phyloP scores from a whole-genome alignment of 495 filamentous ascomycete genomes.

The Astrothelium macrocarpum region DNA sequence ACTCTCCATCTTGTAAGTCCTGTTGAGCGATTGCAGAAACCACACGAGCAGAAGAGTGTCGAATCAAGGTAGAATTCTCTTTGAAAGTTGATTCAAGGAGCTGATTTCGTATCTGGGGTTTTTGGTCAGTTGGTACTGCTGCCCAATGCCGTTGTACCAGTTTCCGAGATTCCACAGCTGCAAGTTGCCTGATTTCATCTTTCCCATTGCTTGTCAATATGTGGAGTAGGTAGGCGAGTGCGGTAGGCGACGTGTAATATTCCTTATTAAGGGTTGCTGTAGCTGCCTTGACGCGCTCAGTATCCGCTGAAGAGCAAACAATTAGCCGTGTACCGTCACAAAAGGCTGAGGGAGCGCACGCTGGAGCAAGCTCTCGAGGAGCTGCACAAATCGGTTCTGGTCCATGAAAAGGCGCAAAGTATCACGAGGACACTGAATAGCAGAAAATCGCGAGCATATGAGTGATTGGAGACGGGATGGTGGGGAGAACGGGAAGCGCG shows the following conservation, averaged over 20 bases:
- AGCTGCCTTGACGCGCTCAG: slow-evolving; percentile 72
- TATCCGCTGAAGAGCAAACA: slow-evolving; percentile 50
- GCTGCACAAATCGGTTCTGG: slow-evolving; percentile 37
- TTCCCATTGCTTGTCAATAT: slow-evolving; percentile 67
- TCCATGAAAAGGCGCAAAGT: too few species aligned
- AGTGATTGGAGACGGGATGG: too few species aligned
- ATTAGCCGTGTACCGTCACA: background rate
- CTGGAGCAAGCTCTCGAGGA: slow-evolving; percentile 37
- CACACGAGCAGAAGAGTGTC: slow-evolving; percentile 79
- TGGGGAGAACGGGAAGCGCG: too few species aligned
- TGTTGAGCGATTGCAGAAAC: slow-evolving; percentile 78
- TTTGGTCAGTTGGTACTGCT: slow-evolving; percentile 51
- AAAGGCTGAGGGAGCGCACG: slow-evolving; percentile 27
- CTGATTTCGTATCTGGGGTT: slow-evolving; percentile 66
- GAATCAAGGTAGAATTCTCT: slow-evolving; percentile 61
- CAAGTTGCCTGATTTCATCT: slow-evolving; percentile 68
- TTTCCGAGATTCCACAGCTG: slow-evolving; percentile 75
- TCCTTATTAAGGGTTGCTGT: slow-evolving; percentile 84
- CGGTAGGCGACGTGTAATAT: slow-evolving; percentile 77
- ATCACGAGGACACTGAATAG: too few species aligned
- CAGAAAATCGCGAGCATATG: too few species aligned
- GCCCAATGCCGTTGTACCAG: slow-evolving; percentile 83
- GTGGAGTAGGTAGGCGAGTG: slow-evolving; percentile 74
- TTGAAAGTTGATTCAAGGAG: slow-evolving; percentile 72
- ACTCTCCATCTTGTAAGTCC: slow-evolving; percentile 79